Base-by-base conservation (phyloP, 192 early-diverging fungal species). In the Backusella australiensis region DNA sequence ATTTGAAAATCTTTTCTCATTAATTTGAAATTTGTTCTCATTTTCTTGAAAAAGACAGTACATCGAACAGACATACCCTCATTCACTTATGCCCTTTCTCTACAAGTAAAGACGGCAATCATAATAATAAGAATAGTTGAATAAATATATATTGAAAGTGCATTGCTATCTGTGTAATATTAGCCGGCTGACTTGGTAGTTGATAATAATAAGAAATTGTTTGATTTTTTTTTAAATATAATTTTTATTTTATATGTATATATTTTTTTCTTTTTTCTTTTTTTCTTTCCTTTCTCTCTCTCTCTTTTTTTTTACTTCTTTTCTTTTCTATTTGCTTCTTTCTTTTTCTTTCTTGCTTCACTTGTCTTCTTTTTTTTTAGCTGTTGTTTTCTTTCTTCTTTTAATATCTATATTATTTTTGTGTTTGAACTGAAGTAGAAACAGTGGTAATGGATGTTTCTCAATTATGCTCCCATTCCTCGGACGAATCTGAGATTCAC, bases 371-470 rank as follows among this genome's bases (percentile, higher is more conserved):
- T 52, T 52, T 52, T 52, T 52, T 52, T 52, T 29, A 29, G 29
- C 0, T 49, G 3, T 49, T 49, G 14, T n/a, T 49, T 49, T 49
- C 19, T 52, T 17, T 52, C 19, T 52, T 52, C 19, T 52, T 59
- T 7, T 23, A 56, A 56, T 59, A 29, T 29, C 1, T 26, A 29
- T 59, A 26, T 12, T 29, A 59, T 29, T 26, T 26, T 26, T 59
- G 56, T 59, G 56, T 29, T 59, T 59, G 23, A 17, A 59, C 26
- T 59, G 56, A 59, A 12, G 56, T 59, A 23, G 56, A 63, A 12
- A 63, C 56, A 63, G 56, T 14, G 56, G 56, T 63, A 69, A 69
- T 69, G 68, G 68, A 69, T 23, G 68, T 69, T 69, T 69, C 68
- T 21, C 34, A 69, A 38, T 69, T 69, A 69, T 69, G 68, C 38